Base-by-base conservation (phyloP, 2,329 filamentous ascomycete species). In the Periconia macrospinosa region DNA sequence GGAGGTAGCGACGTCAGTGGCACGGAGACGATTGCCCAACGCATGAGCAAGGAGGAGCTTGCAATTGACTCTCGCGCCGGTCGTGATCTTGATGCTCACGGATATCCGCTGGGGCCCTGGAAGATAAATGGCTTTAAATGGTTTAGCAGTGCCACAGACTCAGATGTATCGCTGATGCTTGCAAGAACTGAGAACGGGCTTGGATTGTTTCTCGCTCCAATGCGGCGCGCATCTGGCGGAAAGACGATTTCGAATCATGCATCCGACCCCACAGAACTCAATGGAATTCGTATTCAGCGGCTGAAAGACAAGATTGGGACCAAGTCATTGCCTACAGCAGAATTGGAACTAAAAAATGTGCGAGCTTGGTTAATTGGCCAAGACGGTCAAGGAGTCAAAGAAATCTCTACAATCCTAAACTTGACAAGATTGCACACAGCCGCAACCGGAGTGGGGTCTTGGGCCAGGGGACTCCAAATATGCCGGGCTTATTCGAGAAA, bases 291-390 rank as follows among this genome's bases (percentile, higher is more conserved):
- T 9, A 88, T 91, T 57, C 83, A 87, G 53, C 80, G 88, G 0
- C 76, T 92, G 15, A 91, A 92, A 74, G 83, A 84, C 69, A 92
- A 91, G 65, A 79, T 89, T 2, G 89, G 88, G 23, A 91, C 88
- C 0, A 83, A 83, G 45, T 79, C 85, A 0, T 76, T 92, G 0
- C 88, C 89, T 0, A 91, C 89, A 0, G 89, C 88, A 0, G 88
- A 92, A 68, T 79, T 92, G 0, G 86, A 87, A 35, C 33, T 55
- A 37, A 65, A 49, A 55, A 65, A 65, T 33, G 65, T 67, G 10
- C 68, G 73, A 33, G 75, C 62, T 68, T 49, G 86, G 78, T 77
- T 91, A 6, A 74, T 92, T 27, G 89, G 89, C 6, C 74, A 80
- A 3, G 81, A 88, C 57, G 88, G 88, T 1, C 75, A 82, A 41